Base-by-base conservation (phyloP, 2,329 filamentous ascomycete species). In the Bretziella fagacearum region DNA sequence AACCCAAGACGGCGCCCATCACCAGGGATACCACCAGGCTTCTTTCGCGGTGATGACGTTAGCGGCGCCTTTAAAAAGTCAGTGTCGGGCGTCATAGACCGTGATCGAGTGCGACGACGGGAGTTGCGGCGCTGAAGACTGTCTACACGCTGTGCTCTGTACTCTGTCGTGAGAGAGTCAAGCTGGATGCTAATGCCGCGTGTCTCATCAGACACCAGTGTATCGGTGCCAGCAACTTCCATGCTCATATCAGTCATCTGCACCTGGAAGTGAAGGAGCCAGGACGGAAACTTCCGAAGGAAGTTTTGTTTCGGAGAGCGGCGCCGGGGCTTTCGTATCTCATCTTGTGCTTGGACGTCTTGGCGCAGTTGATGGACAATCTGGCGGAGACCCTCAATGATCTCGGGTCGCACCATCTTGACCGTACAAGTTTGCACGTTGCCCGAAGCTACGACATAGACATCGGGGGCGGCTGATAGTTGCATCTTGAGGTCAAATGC, bases 401-500 rank as follows among this genome's bases (percentile, higher is more conserved):
- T 94, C 58, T 98, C 91, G 4, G 84, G 80, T 18, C 89, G 79
- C 6, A 95, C 79, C 69, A 98, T 80, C 57, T 86, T 91, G 42
- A 94, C 70, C 1, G 84, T 84, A 54, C 93, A 87, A 0, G 85
- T 93, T 57, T 93, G 83, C 2, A 95, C 65, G 52, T 77, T 84
- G 17, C 83, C 86, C 43, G 76, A 81, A 8, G 80, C 76, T 46
- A 85, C 75, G 7, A 96, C 86, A 40, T 81, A 80, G 6, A 95
- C 74, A 53, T 95, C 81, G 0, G 87, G 87, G 3, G 83, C 78
- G 4, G 89, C 89, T 53, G 77, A 89, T 10, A 96, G 65, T 56
- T 94, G 81, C 0, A 84, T 65, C 56, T 89, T 94, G 48, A 95
- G 62, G 56, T 98, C 91, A 49, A 95, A 74, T 1, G 79, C 82